These are phyloP conservation scores for Penicillium sp. DNA, from an alignment of 2,329 filamentous ascomycete genomes.

Conservation along the genomic window DNA sequence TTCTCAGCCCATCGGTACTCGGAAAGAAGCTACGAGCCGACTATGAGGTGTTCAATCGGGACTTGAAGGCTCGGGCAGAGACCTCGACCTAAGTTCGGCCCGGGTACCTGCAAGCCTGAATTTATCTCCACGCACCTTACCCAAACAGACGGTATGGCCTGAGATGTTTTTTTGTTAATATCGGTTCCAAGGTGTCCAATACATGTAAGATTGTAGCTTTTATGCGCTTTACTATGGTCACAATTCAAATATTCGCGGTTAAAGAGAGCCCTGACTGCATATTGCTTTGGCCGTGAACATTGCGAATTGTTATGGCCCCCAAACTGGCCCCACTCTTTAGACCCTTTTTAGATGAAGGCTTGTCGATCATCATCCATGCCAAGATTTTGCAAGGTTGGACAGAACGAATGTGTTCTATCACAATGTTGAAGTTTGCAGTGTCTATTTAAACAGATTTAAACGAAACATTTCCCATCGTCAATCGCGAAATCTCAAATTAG, in stretches of 20 bases:
- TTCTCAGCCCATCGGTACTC: conserved; percentile 23
- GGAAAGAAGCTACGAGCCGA: conserved; percentile 23
- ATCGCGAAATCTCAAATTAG: neutral
- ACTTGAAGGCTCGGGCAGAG: conserved; percentile 26
- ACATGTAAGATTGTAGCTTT: neutral
- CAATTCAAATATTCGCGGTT: neutral
- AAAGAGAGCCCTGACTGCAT: neutral
- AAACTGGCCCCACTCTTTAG: neutral
- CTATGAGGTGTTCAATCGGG: conserved; percentile 21
- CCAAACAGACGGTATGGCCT: neutral
- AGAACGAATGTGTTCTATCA: neutral
- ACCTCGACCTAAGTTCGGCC: neutral
- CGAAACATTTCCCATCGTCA: neutral
- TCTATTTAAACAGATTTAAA: neutral
- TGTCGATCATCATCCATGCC: neutral
- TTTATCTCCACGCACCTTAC: neutral
- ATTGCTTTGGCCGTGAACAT: neutral
- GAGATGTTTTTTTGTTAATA: neutral
- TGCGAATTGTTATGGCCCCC: neutral
- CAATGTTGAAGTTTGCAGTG: neutral
- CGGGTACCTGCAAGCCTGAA: neutral
- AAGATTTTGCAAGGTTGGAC: neutral
- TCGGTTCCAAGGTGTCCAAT: neutral
- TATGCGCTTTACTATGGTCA: neutral
- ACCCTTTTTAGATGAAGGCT: neutral